phyloP scores from a whole-genome alignment of 2,329 filamentous ascomycete species.

The Penicillium janthinellum region DNA sequence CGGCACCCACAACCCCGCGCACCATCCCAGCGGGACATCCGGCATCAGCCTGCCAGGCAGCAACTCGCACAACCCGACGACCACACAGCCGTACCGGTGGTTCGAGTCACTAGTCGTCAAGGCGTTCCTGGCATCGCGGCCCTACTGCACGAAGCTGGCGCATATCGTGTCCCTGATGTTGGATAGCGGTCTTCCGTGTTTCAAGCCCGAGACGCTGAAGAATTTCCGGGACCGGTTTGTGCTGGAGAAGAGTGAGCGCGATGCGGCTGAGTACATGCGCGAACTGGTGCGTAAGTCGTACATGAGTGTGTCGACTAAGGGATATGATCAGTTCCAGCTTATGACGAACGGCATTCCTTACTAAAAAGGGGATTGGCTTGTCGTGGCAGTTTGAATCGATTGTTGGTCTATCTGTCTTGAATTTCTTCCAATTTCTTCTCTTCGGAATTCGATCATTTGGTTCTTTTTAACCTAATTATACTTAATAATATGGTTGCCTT shows the following conservation, averaged over 20 bases:
- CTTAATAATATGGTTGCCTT: background rate
- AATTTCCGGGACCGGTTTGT: slow-evolving; percentile 94
- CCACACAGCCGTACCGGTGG: slow-evolving; percentile 86
- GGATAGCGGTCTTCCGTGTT: slow-evolving; percentile 93
- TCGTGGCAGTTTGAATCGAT: background rate
- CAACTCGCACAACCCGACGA: slow-evolving; percentile 53
- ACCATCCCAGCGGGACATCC: slow-evolving; percentile 30
- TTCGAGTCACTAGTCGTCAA: slow-evolving; percentile 98
- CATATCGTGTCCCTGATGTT: slow-evolving; percentile 95
- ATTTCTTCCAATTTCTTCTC: background rate
- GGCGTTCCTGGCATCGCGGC: slow-evolving; percentile 84
- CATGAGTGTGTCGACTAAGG: slow-evolving; percentile 84
- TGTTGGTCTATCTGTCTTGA: background rate
- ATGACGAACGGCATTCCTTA: slow-evolving; percentile 97
- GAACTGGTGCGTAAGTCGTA: slow-evolving; percentile 88
- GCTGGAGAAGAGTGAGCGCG: slow-evolving; percentile 83
- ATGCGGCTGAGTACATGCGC: slow-evolving; percentile 92
- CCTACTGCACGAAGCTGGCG: slow-evolving; percentile 82
- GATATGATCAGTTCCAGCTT: slow-evolving; percentile 97
- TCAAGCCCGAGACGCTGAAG: slow-evolving; percentile 92
- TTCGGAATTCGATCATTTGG: background rate
- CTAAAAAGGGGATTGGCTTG: slow-evolving; percentile 47
- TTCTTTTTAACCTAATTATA: background rate
- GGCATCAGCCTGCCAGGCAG: slow-evolving; percentile 32
- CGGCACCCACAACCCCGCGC: slow-evolving; percentile 55